These are phyloP conservation scores for Aspergillus fijiensis DNA, from an alignment of 2,329 filamentous ascomycete genomes.

Conservation along the genomic window DNA sequence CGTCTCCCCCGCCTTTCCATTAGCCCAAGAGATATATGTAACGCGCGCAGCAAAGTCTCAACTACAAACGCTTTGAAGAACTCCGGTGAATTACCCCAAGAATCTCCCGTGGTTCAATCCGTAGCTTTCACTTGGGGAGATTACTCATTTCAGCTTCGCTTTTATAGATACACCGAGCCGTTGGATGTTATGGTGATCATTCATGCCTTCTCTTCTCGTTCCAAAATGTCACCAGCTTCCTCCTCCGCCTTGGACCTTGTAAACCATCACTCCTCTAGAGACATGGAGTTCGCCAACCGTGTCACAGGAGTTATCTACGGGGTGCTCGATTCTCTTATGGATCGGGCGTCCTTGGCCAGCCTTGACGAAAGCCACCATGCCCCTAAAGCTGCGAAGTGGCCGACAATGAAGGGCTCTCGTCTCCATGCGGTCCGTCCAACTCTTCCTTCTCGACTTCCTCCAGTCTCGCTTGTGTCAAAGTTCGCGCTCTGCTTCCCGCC, in stretches of 20 bases:
- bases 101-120: not conserved
- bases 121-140: not conserved
- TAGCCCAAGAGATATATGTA: not conserved
- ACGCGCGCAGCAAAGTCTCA: not conserved
- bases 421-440: not conserved
- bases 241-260: not conserved
- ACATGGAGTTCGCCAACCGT: constrained; percentile 11
- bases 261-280: not conserved
- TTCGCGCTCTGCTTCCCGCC: not conserved
- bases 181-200: not conserved
- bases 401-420: not conserved
- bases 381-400: constrained; percentile 13
- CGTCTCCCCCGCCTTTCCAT: not conserved
- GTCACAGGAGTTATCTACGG: constrained; percentile 15
- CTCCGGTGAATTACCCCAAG: not conserved
- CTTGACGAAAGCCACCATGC: constrained; percentile 26
- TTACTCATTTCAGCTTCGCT: not conserved
- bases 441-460: not conserved
- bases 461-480: not conserved
- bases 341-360: constrained; percentile 4
- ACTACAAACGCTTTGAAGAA: not conserved
- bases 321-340: constrained; percentile 16
- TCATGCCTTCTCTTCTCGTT: not conserved
- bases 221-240: not conserved
- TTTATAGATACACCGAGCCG: not conserved